Evolutionary conservation across 1,139 yeast species (phyloP).

Genomic region (Scheffersomyces parashehatae): DNA sequence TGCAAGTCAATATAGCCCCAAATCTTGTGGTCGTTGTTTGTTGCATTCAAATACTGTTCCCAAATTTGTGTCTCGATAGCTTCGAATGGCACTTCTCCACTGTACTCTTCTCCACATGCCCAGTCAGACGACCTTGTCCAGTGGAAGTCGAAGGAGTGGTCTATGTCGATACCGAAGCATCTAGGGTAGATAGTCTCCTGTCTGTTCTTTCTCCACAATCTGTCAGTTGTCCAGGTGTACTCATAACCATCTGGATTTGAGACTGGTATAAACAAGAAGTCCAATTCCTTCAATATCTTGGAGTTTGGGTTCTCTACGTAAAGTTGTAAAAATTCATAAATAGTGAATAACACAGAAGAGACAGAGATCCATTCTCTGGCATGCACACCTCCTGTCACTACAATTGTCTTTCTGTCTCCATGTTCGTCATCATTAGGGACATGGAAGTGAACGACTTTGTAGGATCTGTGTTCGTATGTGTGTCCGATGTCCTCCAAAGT

Average conservation of each 20-base stretch:
- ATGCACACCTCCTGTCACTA: conserved; percentile 82
- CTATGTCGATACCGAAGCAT: conserved; percentile 84
- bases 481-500: conserved; percentile 67
- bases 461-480: conserved; percentile 71
- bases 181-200: conserved; percentile 67
- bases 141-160: conserved; percentile 78
- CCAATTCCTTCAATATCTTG: conserved; percentile 43
- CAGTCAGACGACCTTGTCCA: conserved; percentile 65
- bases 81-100: conserved; percentile 76
- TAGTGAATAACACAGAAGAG: conserved; percentile 63
- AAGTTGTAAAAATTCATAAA: conserved; percentile 55
- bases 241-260: conserved; percentile 91
- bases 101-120: conserved; percentile 82
- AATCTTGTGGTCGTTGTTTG: conserved; percentile 59
- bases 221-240: conserved; percentile 75
- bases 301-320: conserved; percentile 44
- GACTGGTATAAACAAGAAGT: conserved; percentile 78
- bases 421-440: conserved; percentile 49
- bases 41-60: conserved; percentile 62
- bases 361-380: conserved; percentile 91
- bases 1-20: conserved; percentile 82
- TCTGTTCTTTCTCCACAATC: conserved; percentile 88
- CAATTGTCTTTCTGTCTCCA: conserved; percentile 60
- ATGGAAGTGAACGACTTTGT: conserved; percentile 64
- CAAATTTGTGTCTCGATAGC: conserved; percentile 71